Base-by-base conservation (phyloP, 805 yeast species). In the Pichia ethanolica region DNA sequence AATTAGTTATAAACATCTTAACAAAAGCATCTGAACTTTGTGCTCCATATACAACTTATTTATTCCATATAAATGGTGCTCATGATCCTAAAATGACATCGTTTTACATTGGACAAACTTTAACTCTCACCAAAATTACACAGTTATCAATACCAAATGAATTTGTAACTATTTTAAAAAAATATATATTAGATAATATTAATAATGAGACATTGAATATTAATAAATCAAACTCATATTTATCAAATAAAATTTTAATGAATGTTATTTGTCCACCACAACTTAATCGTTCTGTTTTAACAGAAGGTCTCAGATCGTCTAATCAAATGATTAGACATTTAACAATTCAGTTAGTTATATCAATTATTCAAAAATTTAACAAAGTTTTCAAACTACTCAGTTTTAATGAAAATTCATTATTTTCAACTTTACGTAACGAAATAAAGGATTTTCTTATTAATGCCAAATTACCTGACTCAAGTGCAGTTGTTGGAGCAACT, bases 71-170 rank as follows among this genome's bases (percentile, higher is more conserved):
- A 4, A 80, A 82, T 48, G 89, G 90, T 20, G 71, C 80, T 20
- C 84, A 86, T 60, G 95, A 86, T 53, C 96, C 97, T 0, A 78
- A 82, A 44, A 68, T 85, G 49, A 73, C 91, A 1, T 82, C 91
- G 11, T 88, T 85, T 69, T 90, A 95, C 89, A 72, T 89, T 43
- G 86, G 93, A 7, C 84, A 78, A 65, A 77, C 88, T 1, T 69
- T 83, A 28, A 63, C 88, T 3, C 67, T 83, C 42, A 72, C 82
- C 1, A 78, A 79, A 50, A 71, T 86, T 6, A 72, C 87, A n/a
- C 71, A 73, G 32, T 56, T 82, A 4, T 77, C 79, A 1, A 60
- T 83, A 7, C 89, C 93, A 0, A 54, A 52, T 10, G 63, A 66
- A 8, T 56, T 62, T n/a, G 37, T 47, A 7, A 42, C 36, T 3